A percentile compares a stretch with the other conserved stretches of the same genome.
Evolutionary conservation across 2,329 filamentous ascomycete species (phyloP).

Genomic region (Exophiala spinifera): DNA sequence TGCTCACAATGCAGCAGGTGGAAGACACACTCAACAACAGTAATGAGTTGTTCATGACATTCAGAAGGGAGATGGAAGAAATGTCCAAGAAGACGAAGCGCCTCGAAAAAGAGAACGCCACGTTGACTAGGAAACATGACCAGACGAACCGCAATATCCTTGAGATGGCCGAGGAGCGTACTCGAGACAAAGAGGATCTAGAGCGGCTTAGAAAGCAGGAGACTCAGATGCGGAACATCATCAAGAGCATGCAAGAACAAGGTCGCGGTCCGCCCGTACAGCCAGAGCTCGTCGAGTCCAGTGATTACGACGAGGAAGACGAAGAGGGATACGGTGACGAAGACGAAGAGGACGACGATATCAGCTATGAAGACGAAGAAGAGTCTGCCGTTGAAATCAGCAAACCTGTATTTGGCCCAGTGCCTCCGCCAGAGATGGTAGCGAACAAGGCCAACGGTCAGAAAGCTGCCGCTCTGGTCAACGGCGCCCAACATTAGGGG

Average conservation of each 20-base stretch:
- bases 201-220: conserved; percentile 81
- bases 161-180: conserved; percentile 93
- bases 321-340: conserved; percentile 61
- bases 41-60: conserved; percentile 94
- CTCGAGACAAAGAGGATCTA: conserved; percentile 68
- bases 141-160: conserved; percentile 91
- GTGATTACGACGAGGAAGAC: conserved; percentile 54
- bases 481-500: conserved; percentile 39
- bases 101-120: conserved; percentile 92
- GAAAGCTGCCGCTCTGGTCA: conserved; percentile 37
- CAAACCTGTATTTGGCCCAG: conserved; percentile 48
- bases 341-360: conserved; percentile 53
- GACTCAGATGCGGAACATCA: conserved; percentile 88
- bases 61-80: conserved; percentile 98
- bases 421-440: conserved; percentile 50
- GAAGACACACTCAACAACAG: conserved; percentile 98
- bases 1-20: conserved; percentile 60
- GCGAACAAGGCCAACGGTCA: conserved; percentile 47
- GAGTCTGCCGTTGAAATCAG: conserved; percentile 41
- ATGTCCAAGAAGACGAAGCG: conserved; percentile 99
- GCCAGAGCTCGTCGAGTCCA: conserved; percentile 53
- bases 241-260: conserved; percentile 93
- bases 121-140: conserved; percentile 86
- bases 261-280: conserved; percentile 67
- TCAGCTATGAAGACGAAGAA: conserved; percentile 59